phyloP scores from a whole-genome alignment of 345 rosid genomes.

The Eutrema heterophyllum region DNA sequence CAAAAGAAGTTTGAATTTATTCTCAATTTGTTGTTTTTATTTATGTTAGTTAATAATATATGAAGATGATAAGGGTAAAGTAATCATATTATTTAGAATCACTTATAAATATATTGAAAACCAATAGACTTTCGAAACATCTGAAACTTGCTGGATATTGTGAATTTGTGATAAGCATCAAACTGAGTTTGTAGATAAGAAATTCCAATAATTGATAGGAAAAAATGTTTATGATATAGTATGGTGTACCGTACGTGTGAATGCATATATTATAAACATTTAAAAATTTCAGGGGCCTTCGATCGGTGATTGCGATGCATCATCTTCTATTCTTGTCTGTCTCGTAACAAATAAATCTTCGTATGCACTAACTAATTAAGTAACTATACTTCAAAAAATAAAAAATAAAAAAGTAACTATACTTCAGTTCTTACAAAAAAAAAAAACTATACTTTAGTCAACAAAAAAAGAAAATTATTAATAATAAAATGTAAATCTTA shows the following conservation, averaged over 20 bases:
- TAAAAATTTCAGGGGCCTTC: neutral
- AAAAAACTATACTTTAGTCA: too few species aligned
- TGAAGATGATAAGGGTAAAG: neutral
- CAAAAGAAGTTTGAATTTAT: conserved; percentile 6
- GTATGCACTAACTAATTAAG: neutral
- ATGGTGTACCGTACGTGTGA: neutral
- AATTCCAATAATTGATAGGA: neutral
- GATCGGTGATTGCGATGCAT: conserved; percentile 1
- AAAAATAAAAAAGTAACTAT: too few species aligned
- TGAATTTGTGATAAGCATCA: neutral
- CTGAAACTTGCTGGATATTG: neutral
- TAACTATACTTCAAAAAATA: too few species aligned
- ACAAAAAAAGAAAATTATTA: too few species aligned
- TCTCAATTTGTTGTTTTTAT: neutral
- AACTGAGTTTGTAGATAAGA: conserved; percentile 15
- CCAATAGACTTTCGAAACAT: conserved; percentile 5
- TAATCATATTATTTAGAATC: neutral
- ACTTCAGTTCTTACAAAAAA: too few species aligned
- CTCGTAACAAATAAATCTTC: neutral
- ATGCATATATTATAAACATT: neutral
- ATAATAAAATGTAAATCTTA: too few species aligned
- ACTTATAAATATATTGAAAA: neutral
- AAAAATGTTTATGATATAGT: neutral
- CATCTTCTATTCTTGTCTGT: neutral
- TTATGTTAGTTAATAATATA: neutral